Conservation (phyloP, 1,139 yeast species). For the Yamadazyma epiphylla region DNA sequence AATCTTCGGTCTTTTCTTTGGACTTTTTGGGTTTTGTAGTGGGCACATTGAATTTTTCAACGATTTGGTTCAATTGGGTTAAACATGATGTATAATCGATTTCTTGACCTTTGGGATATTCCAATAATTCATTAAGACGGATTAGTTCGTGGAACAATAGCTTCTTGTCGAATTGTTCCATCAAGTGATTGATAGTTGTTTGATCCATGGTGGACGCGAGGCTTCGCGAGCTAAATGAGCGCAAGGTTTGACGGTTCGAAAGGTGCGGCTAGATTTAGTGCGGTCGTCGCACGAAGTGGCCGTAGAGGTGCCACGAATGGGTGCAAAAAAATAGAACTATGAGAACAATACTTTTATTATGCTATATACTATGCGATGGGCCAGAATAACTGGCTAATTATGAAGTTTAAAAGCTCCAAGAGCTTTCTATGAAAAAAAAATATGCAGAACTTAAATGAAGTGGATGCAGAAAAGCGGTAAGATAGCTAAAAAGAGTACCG, state of each 20-base stretch:
- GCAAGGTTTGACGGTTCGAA: no score
- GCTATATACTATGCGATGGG: no score
- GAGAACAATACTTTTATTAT: no score
- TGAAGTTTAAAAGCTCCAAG: no score
- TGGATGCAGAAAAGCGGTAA: not conserved
- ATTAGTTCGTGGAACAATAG: conserved; percentile 23
- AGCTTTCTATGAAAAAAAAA: no score
- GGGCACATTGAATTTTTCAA: conserved; percentile 16
- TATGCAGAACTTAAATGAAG: no score
- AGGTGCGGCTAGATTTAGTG: no score
- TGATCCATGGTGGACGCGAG: conserved; percentile 10
- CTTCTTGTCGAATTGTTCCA: conserved; percentile 17
- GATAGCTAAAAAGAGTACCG: not conserved
- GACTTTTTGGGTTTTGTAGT: conserved; percentile 10
- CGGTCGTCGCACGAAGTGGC: no score
- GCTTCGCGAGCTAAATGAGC: no score
- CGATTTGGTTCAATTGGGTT: conserved; percentile 13
- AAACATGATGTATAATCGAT: conserved; percentile 16
- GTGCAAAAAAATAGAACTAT: no score
- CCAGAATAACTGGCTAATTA: no score
- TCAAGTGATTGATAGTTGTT: conserved; percentile 14
- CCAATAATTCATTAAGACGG: conserved; percentile 18
- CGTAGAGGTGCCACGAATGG: no score
- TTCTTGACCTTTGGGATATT: conserved; percentile 8
- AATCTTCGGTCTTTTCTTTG: conserved; percentile 8